Evolutionary conservation across 768 basidiomycete genomes (phyloP).

Genomic region (Erythrobasidium yunnanense): DNA sequence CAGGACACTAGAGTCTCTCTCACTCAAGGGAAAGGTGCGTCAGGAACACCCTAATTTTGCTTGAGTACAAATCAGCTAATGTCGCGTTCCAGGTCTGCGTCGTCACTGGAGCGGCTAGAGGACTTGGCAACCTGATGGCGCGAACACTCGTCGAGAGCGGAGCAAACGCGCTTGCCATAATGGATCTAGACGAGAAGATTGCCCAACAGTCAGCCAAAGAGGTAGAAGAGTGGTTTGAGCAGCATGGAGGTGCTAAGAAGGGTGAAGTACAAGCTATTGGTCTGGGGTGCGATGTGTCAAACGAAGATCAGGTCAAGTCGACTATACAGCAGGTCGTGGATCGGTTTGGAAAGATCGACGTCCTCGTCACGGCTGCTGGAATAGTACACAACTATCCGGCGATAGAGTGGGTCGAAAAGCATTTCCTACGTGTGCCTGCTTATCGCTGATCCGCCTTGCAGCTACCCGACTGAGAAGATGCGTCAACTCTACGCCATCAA

Average conservation of each 20-base stretch:
- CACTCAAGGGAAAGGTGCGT: background rate
- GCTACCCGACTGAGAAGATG: conserved; percentile 72
- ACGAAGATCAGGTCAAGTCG: conserved; percentile 63
- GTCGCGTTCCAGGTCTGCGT: conserved; percentile 57
- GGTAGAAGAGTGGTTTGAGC: conserved; percentile 49
- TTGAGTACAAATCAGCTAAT: conserved; percentile 6
- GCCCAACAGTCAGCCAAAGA: conserved; percentile 59
- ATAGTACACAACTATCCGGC: conserved; percentile 40
- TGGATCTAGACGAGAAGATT: conserved; percentile 67
- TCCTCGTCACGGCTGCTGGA: conserved; percentile 75
- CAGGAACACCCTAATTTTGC: background rate
- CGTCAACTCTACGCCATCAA: conserved; percentile 81
- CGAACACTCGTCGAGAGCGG: conserved; percentile 80
- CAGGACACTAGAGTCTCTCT: background rate
- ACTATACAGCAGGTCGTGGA: conserved; percentile 58
- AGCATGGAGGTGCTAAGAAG: conserved; percentile 50
- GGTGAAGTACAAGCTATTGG: conserved; percentile 60
- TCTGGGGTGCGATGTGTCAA: conserved; percentile 75
- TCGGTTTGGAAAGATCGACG: conserved; percentile 61
- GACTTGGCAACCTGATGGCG: conserved; percentile 82
- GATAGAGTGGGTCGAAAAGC: conserved; percentile 16
- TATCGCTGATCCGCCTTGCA: background rate
- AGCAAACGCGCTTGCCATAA: conserved; percentile 59
- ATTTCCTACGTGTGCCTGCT: background rate
- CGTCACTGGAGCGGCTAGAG: conserved; percentile 85